Evolutionary conservation across 768 basidiomycete genomes (phyloP).

Genomic region (Sporobolomyces phaffii): DNA sequence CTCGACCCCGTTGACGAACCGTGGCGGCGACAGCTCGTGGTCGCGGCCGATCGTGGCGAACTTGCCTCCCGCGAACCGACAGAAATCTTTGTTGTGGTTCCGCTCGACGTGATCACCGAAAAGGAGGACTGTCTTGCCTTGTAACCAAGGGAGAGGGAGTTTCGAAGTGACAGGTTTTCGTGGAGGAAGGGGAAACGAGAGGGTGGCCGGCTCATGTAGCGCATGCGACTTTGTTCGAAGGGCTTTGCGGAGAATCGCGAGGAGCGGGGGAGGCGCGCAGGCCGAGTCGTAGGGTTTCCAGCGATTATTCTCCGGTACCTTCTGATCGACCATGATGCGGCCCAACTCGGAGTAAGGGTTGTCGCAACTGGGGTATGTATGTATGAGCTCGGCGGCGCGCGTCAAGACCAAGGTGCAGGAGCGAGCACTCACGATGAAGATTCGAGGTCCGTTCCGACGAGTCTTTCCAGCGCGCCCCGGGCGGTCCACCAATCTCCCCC

Average conservation of each 20-base stretch:
- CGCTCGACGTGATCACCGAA: conserved; percentile 38
- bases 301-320: conserved; percentile 4
- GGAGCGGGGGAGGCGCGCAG: conserved; percentile 23
- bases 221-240: background rate
- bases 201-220: background rate
- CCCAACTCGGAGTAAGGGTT: conserved; percentile 35
- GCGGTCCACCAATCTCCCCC: conserved; percentile 2
- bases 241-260: conserved; percentile 19
- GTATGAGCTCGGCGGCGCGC: too few relatives aligned
- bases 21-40: conserved; percentile 33
- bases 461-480: conserved; percentile 2
- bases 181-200: conserved; percentile 4
- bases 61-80: conserved; percentile 30
- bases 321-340: background rate
- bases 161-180: background rate
- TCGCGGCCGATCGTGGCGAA: conserved; percentile 23
- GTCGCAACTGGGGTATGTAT: conserved; percentile 15
- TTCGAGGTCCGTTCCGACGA: background rate
- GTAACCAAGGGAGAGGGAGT: conserved; percentile 27
- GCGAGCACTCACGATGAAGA: background rate
- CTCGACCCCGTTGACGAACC: conserved; percentile 37
- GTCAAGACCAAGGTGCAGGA: background rate
- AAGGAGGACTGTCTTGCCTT: conserved; percentile 33
- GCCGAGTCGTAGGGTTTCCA: background rate
- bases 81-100: conserved; percentile 33